Percentiles rank a stretch among this genome's conserved stretches.
phyloP scores from a whole-genome alignment of 2,329 filamentous ascomycete genomes.

The Aspergillus sp. region DNA sequence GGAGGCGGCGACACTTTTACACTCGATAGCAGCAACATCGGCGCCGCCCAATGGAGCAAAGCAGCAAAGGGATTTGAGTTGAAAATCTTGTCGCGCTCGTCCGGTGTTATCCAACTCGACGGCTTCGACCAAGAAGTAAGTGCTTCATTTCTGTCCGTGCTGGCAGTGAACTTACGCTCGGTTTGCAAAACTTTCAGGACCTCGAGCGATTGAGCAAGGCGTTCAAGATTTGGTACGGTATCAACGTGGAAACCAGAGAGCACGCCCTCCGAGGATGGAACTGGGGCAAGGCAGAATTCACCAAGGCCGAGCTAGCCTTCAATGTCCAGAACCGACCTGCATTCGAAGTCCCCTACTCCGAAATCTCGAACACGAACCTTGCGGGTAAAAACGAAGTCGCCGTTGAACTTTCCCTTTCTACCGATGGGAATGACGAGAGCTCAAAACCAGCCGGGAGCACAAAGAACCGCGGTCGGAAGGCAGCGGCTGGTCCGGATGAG shows the following conservation, averaged over 20 bases:
- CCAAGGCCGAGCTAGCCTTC: conserved; percentile 91
- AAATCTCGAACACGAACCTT: conserved; percentile 96
- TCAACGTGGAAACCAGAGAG: conserved; percentile 87
- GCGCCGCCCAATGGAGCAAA: conserved; percentile 88
- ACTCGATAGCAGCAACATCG: conserved; percentile 81
- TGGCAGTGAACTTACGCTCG: background rate
- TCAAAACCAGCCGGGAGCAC: conserved; percentile 70
- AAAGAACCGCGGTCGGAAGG: conserved; percentile 78
- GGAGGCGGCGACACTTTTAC: conserved; percentile 90
- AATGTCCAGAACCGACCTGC: conserved; percentile 95
- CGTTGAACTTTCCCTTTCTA: conserved; percentile 82
- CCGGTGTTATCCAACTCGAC: conserved; percentile 87
- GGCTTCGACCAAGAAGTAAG: conserved; percentile 83
- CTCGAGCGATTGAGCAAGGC: conserved; percentile 86
- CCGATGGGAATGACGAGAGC: conserved; percentile 72
- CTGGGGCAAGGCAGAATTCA: conserved; percentile 98
- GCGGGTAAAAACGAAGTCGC: conserved; percentile 97
- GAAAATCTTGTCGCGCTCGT: conserved; percentile 82
- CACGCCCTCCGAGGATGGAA: conserved; percentile 97
- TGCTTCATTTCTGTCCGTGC: background rate
- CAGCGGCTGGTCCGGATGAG: conserved; percentile 84
- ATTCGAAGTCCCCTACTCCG: conserved; percentile 95
- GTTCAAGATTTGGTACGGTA: conserved; percentile 98
- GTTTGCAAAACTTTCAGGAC: conserved; percentile 56
- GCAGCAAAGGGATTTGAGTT: conserved; percentile 90